Evolutionary conservation across 352 stramenopile genomes (phyloP), one percentile per base, ranked within the genome.

Genomic region (Sclerospora graminicola): DNA sequence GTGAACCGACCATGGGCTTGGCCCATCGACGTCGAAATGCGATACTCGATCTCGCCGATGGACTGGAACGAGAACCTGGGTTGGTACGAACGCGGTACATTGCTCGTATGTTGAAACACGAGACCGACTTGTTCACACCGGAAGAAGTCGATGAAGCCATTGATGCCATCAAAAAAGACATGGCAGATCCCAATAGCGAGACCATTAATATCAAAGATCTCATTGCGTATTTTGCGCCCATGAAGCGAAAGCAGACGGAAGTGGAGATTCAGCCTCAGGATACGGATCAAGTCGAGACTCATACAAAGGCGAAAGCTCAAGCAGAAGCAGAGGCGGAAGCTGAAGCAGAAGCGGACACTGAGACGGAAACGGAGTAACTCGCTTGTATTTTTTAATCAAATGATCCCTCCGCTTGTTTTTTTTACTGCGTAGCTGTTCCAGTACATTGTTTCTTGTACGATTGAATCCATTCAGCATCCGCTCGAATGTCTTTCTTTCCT

Each of bases 111-210:
- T 63, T 88, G 21, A 81, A 79, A 26, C 47, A 48, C 8, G 76
- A 88, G 46, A 55, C 63, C 1, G 70, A 84, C 13, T 44, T 88
- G 6, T 88, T 85, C 51, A 55, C 63, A 0, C 40, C 55, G 0
- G 49, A 73, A 28, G 70, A 85, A 54, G 68, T 88, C 11, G 63
- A 82, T 21, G 67, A 70, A 42, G 64, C 59, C 4, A 73, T 85
- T 23, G 56, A 57, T 10, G 56, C 67, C 0, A 57, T 71, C 23
- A 72, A 68, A 20, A 18, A 45, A 4, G 35, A 66, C 19, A 63
- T 69, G 37, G 32, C 54, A 14, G 63, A 76, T 27, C 48, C 52
- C 8, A 45, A 51, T 0, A 70, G 41, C 19, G 63, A 65, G 0
- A 79, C 81, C 41, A 64, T 81, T 36, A 47, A 59, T 11, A 52